Conservation (phyloP, 805 yeast species). For the Jamesozyma hellenica region DNA sequence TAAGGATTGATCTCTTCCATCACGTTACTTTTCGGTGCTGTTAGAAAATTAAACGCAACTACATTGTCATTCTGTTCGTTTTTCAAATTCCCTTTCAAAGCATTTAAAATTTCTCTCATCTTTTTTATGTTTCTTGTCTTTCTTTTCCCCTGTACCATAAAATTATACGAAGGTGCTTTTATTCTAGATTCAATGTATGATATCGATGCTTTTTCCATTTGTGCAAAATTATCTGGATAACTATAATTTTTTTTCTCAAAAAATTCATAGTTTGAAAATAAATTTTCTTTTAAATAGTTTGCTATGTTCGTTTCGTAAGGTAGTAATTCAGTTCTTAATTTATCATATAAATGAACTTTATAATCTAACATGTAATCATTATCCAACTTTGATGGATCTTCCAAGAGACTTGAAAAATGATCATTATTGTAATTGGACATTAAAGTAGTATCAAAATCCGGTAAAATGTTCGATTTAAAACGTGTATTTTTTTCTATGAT, state of each 20-base stretch:
- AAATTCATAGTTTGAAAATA: not conserved
- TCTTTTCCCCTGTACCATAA: slow-evolving; percentile 6
- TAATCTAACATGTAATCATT: slow-evolving; percentile 25
- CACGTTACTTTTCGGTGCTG: slow-evolving; percentile 7
- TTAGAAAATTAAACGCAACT: slow-evolving; percentile 9
- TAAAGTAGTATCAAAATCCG: slow-evolving; percentile 17
- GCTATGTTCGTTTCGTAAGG: slow-evolving; percentile 21
- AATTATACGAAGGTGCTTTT: slow-evolving; percentile 1
- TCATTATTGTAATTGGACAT: slow-evolving; percentile 9
- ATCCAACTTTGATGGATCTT: slow-evolving; percentile 16
- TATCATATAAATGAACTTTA: slow-evolving; percentile 16
- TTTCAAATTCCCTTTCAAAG: slow-evolving; percentile 10
- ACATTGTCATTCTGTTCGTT: not conserved
- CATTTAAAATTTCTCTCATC: slow-evolving; percentile 17
- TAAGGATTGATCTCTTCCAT: slow-evolving; percentile 18
- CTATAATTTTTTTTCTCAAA: not conserved
- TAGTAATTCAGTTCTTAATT: slow-evolving; percentile 6
- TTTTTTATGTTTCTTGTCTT: slow-evolving; percentile 24
- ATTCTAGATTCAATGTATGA: slow-evolving; percentile 13
- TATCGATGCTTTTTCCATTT: slow-evolving; percentile 8
- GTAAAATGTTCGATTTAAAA: slow-evolving; percentile 15
- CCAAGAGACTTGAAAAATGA: slow-evolving; percentile 4
- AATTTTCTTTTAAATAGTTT: slow-evolving; percentile 1
- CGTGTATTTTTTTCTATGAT: slow-evolving; percentile 7
- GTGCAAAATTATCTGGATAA: slow-evolving; percentile 1